These are phyloP conservation scores for Eustoma russellianum DNA, from an alignment of 257 asterid species.

Conservation along the genomic window DNA sequence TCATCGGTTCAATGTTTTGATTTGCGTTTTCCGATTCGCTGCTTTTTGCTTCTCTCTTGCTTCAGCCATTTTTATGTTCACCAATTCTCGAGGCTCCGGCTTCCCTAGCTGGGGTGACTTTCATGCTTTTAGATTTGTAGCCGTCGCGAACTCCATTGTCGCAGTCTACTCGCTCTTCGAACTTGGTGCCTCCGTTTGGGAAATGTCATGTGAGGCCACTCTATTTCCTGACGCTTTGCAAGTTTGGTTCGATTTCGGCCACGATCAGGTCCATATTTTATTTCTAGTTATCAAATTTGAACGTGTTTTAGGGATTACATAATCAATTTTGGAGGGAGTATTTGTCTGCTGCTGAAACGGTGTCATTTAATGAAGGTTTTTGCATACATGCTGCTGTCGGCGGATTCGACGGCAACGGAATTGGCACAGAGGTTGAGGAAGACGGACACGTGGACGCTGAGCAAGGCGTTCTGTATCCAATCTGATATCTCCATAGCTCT, in stretches of 20 bases:
- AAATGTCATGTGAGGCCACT: slow-evolving; percentile 29
- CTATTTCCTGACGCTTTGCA: slow-evolving; percentile 34
- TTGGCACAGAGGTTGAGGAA: slow-evolving; percentile 21
- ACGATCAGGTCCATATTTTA: slow-evolving; percentile 30
- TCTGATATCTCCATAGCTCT: slow-evolving; percentile 34
- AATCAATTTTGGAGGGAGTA: not conserved
- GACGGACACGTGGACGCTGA: slow-evolving; percentile 23
- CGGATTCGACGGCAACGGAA: slow-evolving; percentile 40
- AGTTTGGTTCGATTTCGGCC: slow-evolving; percentile 52
- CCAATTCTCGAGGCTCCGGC: slow-evolving; percentile 24
- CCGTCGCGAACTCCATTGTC: slow-evolving; percentile 34
- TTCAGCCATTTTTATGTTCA: slow-evolving; percentile 36
- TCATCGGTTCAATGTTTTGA: slow-evolving; percentile 29
- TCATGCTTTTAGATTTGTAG: slow-evolving; percentile 36
- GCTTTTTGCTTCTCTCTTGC: slow-evolving; percentile 43
- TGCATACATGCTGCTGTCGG: slow-evolving; percentile 35
- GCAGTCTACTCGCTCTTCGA: slow-evolving; percentile 38
- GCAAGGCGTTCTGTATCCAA: slow-evolving; percentile 31
- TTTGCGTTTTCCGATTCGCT: slow-evolving; percentile 30
- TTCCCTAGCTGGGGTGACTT: slow-evolving; percentile 33
- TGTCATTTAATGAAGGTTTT: slow-evolving; percentile 26
- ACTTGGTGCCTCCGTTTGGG: slow-evolving; percentile 43
- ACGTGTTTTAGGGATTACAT: not conserved
- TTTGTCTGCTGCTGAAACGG: not conserved
- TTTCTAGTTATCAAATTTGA: not conserved